phyloP scores from a whole-genome alignment of 495 filamentous ascomycete genomes.

The Hypoxylon rickii region DNA sequence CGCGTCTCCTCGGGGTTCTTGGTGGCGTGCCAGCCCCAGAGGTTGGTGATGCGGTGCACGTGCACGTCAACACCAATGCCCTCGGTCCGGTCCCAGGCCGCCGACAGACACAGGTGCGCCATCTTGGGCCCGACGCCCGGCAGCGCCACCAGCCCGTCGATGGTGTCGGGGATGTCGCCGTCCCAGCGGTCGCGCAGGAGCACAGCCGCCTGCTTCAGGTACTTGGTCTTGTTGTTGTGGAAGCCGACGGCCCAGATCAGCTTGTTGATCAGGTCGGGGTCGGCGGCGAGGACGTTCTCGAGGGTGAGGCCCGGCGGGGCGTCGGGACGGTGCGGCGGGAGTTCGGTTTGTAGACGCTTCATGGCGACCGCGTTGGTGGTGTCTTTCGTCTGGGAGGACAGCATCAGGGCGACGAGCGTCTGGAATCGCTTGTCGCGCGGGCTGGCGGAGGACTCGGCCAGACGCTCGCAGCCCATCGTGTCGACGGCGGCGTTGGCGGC shows the following conservation, averaged over 20 bases:
- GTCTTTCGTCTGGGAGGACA: slow-evolving; percentile 96
- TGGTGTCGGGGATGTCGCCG: slow-evolving; percentile 82
- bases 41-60: slow-evolving; percentile 88
- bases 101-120: slow-evolving; percentile 87
- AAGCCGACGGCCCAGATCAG: slow-evolving; percentile 88
- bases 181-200: slow-evolving; percentile 71
- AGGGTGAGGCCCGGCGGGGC: slow-evolving; percentile 64
- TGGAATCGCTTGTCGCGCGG: slow-evolving; percentile 81
- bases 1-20: slow-evolving; percentile 87
- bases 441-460: slow-evolving; percentile 59
- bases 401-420: slow-evolving; percentile 90
- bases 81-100: slow-evolving; percentile 61
- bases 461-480: slow-evolving; percentile 93
- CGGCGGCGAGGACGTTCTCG: slow-evolving; percentile 75
- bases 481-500: slow-evolving; percentile 79
- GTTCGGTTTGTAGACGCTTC: slow-evolving; percentile 72
- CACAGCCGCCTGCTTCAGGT: slow-evolving; percentile 77
- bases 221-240: slow-evolving; percentile 92
- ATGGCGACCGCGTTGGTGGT: slow-evolving; percentile 89
- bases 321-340: slow-evolving; percentile 55
- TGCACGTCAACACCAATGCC: slow-evolving; percentile 73
- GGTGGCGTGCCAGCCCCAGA: slow-evolving; percentile 89
- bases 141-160: slow-evolving; percentile 75
- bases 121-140: slow-evolving; percentile 98
- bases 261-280: slow-evolving; percentile 70